A percentile compares a stretch with the other conserved stretches of the same genome.
Conservation (phyloP, 371 early-diverging fungal genomes). For the Mucor mucedo region DNA sequence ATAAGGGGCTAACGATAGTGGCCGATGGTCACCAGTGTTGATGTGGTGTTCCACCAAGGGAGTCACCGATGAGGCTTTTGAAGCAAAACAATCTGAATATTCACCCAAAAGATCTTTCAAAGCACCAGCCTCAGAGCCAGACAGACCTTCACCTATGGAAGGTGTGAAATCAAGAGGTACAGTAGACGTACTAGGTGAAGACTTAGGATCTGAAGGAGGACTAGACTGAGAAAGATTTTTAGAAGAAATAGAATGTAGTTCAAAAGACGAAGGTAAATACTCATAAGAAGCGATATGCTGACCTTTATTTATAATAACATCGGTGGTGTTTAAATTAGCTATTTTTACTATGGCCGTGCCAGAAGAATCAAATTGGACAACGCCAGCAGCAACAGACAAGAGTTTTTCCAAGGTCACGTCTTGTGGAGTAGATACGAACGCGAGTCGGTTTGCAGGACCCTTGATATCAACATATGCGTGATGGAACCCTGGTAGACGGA, state of each 20-base stretch:
- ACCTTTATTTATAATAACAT: constrained; percentile 13
- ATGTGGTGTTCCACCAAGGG: constrained; percentile 13
- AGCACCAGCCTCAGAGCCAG: neutral
- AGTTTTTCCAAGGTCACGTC: neutral
- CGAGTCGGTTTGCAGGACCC: constrained; percentile 6
- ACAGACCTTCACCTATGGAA: neutral
- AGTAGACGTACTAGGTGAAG: no score
- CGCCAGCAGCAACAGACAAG: constrained; percentile 8
- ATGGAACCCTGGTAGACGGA: constrained; percentile 5
- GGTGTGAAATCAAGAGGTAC: neutral
- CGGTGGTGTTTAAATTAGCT: neutral
- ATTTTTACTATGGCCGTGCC: neutral
- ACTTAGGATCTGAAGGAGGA: no score
- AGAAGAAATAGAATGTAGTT: neutral
- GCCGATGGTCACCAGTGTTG: constrained; percentile 18
- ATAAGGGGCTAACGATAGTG: constrained; percentile 14
- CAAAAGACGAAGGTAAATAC: neutral
- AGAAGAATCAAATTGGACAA: neutral
- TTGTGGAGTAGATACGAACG: constrained; percentile 1
- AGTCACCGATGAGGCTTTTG: neutral
- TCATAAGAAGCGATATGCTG: constrained; percentile 12
- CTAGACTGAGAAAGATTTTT: no score
- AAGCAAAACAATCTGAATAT: constrained; percentile 19
- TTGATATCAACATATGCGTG: constrained; percentile 7
- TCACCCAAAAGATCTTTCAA: constrained; percentile 9